phyloP scores from a whole-genome alignment of 2,329 filamentous ascomycete genomes.

The Fusarium gaditjirri region DNA sequence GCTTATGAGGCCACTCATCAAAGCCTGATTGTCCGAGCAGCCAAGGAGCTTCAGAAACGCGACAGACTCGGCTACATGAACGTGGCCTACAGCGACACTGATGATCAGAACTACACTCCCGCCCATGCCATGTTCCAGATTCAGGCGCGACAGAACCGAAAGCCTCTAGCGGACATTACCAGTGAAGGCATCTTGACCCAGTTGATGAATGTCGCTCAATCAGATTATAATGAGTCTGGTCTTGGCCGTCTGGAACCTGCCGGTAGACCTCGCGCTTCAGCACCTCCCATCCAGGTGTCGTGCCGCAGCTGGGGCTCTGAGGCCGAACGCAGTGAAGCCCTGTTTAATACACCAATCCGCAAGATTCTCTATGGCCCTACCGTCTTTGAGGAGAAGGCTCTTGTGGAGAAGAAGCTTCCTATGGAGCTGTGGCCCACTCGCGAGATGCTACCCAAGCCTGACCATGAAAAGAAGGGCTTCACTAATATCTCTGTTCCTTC shows the following conservation, averaged over 20 bases:
- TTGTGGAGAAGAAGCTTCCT: slow-evolving; percentile 79
- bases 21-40: slow-evolving; percentile 78
- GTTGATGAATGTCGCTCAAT: slow-evolving; percentile 81
- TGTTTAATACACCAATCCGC: slow-evolving; percentile 84
- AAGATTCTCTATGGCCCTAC: slow-evolving; percentile 77
- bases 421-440: slow-evolving; percentile 70
- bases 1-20: slow-evolving; percentile 75
- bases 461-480: slow-evolving; percentile 84
- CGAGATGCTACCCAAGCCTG: slow-evolving; percentile 78
- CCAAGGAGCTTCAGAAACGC: slow-evolving; percentile 64
- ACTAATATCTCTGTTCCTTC: slow-evolving; percentile 93
- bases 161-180: slow-evolving; percentile 75
- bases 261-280: slow-evolving; percentile 79
- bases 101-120: slow-evolving; percentile 72
- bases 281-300: slow-evolving; percentile 85
- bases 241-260: slow-evolving; percentile 84
- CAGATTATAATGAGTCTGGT: slow-evolving; percentile 74
- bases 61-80: slow-evolving; percentile 74
- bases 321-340: slow-evolving; percentile 74
- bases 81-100: slow-evolving; percentile 75
- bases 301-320: slow-evolving; percentile 74
- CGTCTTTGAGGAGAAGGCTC: slow-evolving; percentile 73
- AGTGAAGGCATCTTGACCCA: slow-evolving; percentile 76
- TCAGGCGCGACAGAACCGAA: slow-evolving; percentile 72
- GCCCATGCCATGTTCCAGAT: slow-evolving; percentile 86